Evolutionary conservation across 129 eudicot species (phyloP).

Genomic region (Gnaphalium uliginosum): DNA sequence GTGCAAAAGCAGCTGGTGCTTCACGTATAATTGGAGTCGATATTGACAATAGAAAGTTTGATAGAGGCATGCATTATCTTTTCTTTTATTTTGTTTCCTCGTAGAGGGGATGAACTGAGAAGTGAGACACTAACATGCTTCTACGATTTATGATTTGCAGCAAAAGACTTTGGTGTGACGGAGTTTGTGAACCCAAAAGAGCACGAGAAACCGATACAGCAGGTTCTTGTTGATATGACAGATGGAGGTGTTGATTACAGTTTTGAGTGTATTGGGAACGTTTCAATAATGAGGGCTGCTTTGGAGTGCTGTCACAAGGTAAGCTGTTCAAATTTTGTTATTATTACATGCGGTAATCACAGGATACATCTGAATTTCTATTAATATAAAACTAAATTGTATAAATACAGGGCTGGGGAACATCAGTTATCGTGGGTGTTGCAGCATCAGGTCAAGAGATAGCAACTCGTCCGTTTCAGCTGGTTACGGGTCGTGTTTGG

Average conservation of each 20-base stretch:
- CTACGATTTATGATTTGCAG: conserved; percentile 48
- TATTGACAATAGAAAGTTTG: conserved; percentile 86
- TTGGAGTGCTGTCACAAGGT: conserved; percentile 99
- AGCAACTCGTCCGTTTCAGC: conserved; percentile 86
- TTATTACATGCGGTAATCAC: neutral
- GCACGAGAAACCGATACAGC: conserved; percentile 92
- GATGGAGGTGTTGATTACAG: conserved; percentile 99
- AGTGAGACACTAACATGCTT: neutral
- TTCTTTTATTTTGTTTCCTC: neutral
- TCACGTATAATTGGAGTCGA: conserved; percentile 88
- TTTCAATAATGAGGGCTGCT: conserved; percentile 96
- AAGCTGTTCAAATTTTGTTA: neutral
- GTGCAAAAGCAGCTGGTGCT: conserved; percentile 99
- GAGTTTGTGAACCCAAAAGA: conserved; percentile 98
- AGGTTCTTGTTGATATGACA: conserved; percentile 87
- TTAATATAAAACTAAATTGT: neutral
- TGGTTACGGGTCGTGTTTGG: conserved; percentile 97
- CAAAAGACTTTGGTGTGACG: conserved; percentile 88
- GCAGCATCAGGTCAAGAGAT: conserved; percentile 99
- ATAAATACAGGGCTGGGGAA: conserved; percentile 93
- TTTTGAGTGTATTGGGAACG: conserved; percentile 98
- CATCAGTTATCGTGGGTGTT: conserved; percentile 97
- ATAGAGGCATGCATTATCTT: conserved; percentile 47
- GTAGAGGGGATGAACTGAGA: neutral
- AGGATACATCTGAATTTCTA: neutral